Conservation (phyloP, 208 protist species). For the Acanthamoeba royreba region DNA sequence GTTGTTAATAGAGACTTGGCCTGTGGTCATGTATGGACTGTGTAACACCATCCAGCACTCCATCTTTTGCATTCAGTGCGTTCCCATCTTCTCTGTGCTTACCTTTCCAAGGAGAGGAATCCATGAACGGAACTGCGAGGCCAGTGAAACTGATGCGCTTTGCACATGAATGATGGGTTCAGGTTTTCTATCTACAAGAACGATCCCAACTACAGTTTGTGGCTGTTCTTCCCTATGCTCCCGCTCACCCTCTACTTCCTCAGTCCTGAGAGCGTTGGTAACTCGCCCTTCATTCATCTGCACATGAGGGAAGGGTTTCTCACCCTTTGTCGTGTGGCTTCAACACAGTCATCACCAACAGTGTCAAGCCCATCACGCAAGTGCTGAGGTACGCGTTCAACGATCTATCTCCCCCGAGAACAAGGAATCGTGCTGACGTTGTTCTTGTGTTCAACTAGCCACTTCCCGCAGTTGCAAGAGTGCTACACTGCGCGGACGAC, state of each 20-base stretch:
- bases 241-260: not conserved
- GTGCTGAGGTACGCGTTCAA: not conserved
- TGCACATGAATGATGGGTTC: too few relatives aligned
- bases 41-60: not conserved
- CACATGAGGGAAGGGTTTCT: not conserved
- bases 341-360: not conserved
- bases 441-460: too few relatives aligned
- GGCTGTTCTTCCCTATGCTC: not conserved
- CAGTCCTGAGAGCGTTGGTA: not conserved
- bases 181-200: constrained; percentile 20
- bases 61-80: not conserved
- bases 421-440: too few relatives aligned
- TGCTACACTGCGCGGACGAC: not conserved
- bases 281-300: not conserved
- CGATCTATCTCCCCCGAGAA: too few relatives aligned
- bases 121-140: too few relatives aligned
- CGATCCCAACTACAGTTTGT: not conserved
- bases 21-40: not conserved
- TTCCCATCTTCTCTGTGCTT: not conserved
- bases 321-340: not conserved
- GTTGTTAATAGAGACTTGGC: not conserved
- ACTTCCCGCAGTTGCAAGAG: not conserved
- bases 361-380: not conserved
- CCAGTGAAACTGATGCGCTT: too few relatives aligned
- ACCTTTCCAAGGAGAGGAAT: too few relatives aligned